Base-by-base conservation (phyloP, 2,329 filamentous ascomycete genomes). In the Cytospora schulzeri region DNA sequence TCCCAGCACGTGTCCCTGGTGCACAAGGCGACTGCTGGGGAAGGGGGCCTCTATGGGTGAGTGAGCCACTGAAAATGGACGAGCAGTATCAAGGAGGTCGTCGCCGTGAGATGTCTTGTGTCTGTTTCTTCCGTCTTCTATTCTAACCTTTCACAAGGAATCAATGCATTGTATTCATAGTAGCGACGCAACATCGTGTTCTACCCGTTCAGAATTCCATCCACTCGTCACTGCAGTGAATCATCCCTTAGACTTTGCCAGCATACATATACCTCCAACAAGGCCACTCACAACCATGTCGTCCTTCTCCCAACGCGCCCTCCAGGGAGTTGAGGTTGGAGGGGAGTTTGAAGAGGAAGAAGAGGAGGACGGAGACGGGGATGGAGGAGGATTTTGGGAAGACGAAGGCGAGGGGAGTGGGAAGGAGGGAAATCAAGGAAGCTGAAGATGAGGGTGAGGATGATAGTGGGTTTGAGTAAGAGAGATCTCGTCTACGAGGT, bases 361-460 rank as follows among this genome's bases (percentile, higher is more conserved):
- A 72, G 70, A 74, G 71, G 68, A 61, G 60, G 65, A 29, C 56
- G 19, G 65, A 68, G 62, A 59, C 67, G 65, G 54, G 33, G 60
- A 48, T 63, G 14, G 45, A 41, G 51, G 62, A 53, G 53, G 64
- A 66, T 48, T 41, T 62, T 48, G 51, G 38, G 41, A 28, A 62
- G 41, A n/a, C 4, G 48, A 64, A 24, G 31, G 19, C 15, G 45
- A 56, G 19, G 54, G 31, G 19, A 22, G 48, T 19, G 17, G 52
- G 3, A 45, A 1, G 38, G 60, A 33, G 51, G 22, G 33, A 17
- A 29, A 19, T 15, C 19, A 29, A 28, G 33, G 28, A 26, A 38
- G 51, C 38, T 28, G 41, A 35, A 38, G 35, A 48, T 38, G 58
- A 50, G 28, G 63, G 35, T 61, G 58, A 65, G 33, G 29, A 41